phyloP scores from a whole-genome alignment of 495 filamentous ascomycete species.

The Xylaria sp. region DNA sequence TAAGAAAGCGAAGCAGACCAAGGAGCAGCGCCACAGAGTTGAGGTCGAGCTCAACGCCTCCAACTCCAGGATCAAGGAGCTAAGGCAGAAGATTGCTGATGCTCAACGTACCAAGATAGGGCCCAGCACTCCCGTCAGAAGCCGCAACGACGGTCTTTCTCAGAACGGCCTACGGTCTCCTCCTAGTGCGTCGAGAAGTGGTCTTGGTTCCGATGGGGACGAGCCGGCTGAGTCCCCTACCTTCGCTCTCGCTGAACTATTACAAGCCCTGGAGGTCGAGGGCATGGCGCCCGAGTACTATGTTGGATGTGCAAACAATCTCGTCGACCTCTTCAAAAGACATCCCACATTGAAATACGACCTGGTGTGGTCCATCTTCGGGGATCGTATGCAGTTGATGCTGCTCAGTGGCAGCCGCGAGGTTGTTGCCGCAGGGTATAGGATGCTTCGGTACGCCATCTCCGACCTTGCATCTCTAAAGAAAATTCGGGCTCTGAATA shows the following conservation, averaged over 20 bases:
- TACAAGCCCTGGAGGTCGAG: constrained; percentile 85
- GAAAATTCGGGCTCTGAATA: constrained; percentile 85
- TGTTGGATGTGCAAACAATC: constrained; percentile 84
- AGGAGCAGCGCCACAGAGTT: constrained; percentile 84
- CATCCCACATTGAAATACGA: constrained; percentile 95
- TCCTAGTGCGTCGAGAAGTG: constrained; percentile 62
- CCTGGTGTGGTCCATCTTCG: constrained; percentile 92
- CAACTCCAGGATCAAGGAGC: constrained; percentile 86
- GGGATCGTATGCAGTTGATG: constrained; percentile 90
- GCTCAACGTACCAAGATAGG: constrained; percentile 63
- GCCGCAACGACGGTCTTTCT: constrained; percentile 73
- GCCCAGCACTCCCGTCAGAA: constrained; percentile 73
- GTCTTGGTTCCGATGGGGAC: constrained; percentile 62
- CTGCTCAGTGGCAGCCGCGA: constrained; percentile 93
- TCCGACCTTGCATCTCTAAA: constrained; percentile 88
- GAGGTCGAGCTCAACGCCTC: constrained; percentile 90
- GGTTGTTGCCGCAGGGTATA: constrained; percentile 92
- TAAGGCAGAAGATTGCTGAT: constrained; percentile 80
- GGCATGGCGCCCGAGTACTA: constrained; percentile 94
- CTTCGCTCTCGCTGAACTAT: constrained; percentile 83
- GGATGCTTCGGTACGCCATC: constrained; percentile 91
- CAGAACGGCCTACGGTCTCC: constrained; percentile 71
- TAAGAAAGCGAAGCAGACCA: constrained; percentile 96
- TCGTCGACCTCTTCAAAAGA: constrained; percentile 91
- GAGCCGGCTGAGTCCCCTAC: constrained; percentile 88